These are phyloP conservation scores for Suillus alpinus DNA, from an alignment of 768 basidiomycete genomes.

Conservation along the genomic window DNA sequence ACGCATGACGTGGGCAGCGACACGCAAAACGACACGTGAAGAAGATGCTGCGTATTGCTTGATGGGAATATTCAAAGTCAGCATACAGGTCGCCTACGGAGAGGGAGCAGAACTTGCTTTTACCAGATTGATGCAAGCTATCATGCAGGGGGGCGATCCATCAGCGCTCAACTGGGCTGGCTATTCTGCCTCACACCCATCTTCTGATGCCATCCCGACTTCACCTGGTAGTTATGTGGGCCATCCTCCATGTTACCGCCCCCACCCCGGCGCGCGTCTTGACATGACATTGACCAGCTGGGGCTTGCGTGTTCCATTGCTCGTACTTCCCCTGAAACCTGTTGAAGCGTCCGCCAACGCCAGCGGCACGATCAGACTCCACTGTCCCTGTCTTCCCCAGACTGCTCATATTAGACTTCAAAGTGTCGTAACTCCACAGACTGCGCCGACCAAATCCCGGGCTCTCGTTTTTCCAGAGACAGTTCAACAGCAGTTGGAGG, in stretches of 20 bases:
- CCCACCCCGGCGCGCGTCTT: not conserved
- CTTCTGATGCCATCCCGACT: not conserved
- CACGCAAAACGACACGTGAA: constrained; percentile 8
- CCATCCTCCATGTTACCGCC: not conserved
- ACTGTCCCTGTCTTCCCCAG: not conserved
- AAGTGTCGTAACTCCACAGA: not conserved
- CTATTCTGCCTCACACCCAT: not conserved
- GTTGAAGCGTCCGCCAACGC: not conserved
- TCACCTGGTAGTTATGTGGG: not conserved
- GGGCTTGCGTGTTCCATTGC: not conserved
- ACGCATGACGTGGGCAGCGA: constrained; percentile 7
- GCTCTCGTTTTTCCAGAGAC: too few relatives aligned
- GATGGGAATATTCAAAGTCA: constrained; percentile 10
- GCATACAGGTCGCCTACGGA: constrained; percentile 10
- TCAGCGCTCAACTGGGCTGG: not conserved
- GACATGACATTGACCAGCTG: not conserved
- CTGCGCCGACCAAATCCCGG: not conserved
- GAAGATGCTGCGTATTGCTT: constrained; percentile 13
- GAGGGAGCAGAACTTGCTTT: constrained; percentile 3
- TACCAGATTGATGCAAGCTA: not conserved
- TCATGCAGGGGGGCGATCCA: not conserved
- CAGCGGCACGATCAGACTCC: not conserved
- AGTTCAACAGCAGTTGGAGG: not conserved
- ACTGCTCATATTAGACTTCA: not conserved
- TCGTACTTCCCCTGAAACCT: not conserved